Evolutionary conservation across 805 yeast genomes (phyloP).

Genomic region (Kodamaea leandrae): DNA sequence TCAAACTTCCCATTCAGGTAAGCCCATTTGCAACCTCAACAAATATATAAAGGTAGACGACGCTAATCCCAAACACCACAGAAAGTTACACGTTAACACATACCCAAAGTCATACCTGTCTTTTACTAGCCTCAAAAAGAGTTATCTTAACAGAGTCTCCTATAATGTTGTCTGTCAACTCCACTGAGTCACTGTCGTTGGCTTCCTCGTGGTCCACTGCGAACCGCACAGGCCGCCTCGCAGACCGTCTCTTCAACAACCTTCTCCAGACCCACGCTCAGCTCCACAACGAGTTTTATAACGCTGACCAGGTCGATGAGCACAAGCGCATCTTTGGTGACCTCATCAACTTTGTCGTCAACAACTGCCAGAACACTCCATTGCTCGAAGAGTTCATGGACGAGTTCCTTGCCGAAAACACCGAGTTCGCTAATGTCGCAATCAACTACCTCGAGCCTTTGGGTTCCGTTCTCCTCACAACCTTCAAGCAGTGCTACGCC

Average conservation of each 20-base stretch:
- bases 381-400: constrained; percentile 33
- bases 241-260: constrained; percentile 31
- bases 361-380: constrained; percentile 27
- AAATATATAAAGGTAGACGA: not conserved
- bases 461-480: constrained; percentile 39
- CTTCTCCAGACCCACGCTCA: constrained; percentile 31
- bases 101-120: no score
- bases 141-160: no score
- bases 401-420: constrained; percentile 33
- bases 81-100: no score
- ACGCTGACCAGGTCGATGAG: constrained; percentile 21
- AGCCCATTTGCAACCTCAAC: constrained; percentile 1
- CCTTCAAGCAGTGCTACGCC: constrained; percentile 27
- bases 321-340: constrained; percentile 39
- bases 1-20: not conserved
- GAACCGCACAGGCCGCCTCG: constrained; percentile 28
- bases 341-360: constrained; percentile 30
- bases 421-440: constrained; percentile 22
- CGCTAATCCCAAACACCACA: not conserved
- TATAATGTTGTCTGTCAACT: not conserved
- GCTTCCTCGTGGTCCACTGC: constrained; percentile 6
- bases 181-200: constrained; percentile 3
- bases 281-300: constrained; percentile 25
- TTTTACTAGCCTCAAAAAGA: no score
- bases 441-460: constrained; percentile 38